These are phyloP conservation scores for Umbelopsis sp. DNA, from an alignment of 192 early-diverging fungal species.

Conservation along the genomic window DNA sequence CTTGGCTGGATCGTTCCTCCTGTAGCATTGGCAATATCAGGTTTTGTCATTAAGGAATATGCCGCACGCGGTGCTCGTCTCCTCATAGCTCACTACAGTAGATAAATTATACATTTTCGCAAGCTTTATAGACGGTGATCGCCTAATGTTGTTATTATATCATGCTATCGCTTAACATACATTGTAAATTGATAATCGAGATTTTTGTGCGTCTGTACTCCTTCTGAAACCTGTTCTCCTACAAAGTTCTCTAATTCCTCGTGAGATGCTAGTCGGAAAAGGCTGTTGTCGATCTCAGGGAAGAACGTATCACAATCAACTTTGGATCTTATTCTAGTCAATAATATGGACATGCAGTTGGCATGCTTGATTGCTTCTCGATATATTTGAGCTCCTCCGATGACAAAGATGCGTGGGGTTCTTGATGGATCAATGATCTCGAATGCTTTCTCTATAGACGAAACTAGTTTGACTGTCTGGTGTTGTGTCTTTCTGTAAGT, in stretches of 20 bases:
- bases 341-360: constrained; percentile 59
- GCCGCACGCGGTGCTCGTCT: not conserved
- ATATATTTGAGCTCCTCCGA: constrained; percentile 83
- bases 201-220: constrained; percentile 53
- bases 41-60: constrained; percentile 4
- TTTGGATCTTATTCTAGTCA: constrained; percentile 66
- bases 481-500: constrained; percentile 34
- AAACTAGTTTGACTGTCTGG: constrained; percentile 35
- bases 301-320: constrained; percentile 84
- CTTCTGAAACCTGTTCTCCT: constrained; percentile 38
- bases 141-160: constrained; percentile 7
- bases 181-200: constrained; percentile 64
- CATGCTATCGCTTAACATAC: constrained; percentile 36
- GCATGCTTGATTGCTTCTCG: constrained; percentile 61
- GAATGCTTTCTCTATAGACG: constrained; percentile 58
- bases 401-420: constrained; percentile 65
- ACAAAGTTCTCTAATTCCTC: constrained; percentile 53
- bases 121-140: not conserved
- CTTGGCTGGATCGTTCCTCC: constrained; percentile 32
- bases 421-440: constrained; percentile 45
- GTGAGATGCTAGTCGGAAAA: constrained; percentile 44
- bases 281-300: constrained; percentile 51
- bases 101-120: not conserved
- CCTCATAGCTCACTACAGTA: not conserved
- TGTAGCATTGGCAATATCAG: constrained; percentile 16